phyloP scores from a whole-genome alignment of 2,329 filamentous ascomycete species.

The Apiospora kogelbergensis region DNA sequence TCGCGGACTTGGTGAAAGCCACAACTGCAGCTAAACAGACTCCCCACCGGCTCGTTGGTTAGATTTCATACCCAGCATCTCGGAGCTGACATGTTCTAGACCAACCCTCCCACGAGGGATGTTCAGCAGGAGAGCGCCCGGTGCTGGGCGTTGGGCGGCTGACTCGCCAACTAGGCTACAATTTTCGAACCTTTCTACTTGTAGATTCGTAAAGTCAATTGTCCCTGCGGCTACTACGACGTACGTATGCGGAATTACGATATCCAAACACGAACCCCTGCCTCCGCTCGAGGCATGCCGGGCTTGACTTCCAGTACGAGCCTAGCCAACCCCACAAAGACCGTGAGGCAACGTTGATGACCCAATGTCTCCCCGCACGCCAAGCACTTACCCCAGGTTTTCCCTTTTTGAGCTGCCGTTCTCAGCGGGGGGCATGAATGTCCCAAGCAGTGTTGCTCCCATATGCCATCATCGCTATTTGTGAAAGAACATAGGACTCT shows the following conservation, averaged over 20 bases:
- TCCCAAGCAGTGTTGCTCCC: not conserved
- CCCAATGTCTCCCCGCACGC: conserved; percentile 8
- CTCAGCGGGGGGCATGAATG: not conserved
- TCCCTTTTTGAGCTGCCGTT: not conserved
- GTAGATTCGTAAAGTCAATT: not conserved
- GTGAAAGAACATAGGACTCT: not conserved
- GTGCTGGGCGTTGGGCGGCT: not conserved
- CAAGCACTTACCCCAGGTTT: conserved; percentile 2
- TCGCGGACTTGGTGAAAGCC: not conserved
- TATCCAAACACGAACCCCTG: not conserved
- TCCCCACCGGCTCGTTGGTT: not conserved
- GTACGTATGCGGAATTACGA: not conserved
- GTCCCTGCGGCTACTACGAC: not conserved
- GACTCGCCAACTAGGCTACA: not conserved
- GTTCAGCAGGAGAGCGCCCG: not conserved
- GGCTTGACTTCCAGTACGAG: conserved; percentile 9
- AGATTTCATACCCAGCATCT: not conserved
- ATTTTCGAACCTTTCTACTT: not conserved
- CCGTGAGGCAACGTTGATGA: not conserved
- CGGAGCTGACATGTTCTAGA: not conserved
- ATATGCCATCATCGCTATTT: not conserved
- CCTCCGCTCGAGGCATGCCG: not conserved
- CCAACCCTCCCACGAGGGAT: not conserved
- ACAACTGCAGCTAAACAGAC: not conserved
- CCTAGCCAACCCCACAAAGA: conserved; percentile 8